Percentiles rank a stretch among this genome's conserved stretches.
phyloP scores from a whole-genome alignment of 2,329 filamentous ascomycete genomes.

The Pseudogymnoascus sp. region DNA sequence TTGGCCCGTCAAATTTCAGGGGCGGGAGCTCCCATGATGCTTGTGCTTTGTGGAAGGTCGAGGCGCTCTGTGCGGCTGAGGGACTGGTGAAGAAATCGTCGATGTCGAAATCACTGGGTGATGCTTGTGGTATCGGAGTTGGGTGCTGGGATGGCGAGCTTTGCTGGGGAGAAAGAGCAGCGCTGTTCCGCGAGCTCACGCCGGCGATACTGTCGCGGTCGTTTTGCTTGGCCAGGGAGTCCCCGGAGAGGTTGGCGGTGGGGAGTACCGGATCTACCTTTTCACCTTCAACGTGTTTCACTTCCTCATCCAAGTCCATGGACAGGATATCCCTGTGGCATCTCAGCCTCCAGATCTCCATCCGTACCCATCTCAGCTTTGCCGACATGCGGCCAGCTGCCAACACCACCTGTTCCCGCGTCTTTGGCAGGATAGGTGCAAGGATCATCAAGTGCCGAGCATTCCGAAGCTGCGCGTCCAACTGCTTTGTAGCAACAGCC shows the following conservation, averaged over 20 bases:
- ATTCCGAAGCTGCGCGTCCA: conserved; percentile 79
- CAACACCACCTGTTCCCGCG: conserved; percentile 75
- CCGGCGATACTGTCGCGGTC: conserved; percentile 15
- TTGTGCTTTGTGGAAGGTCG: conserved; percentile 33
- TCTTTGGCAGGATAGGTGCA: conserved; percentile 84
- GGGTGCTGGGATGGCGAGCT: conserved; percentile 31
- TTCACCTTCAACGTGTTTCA: conserved; percentile 12
- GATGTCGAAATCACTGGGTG: conserved; percentile 30
- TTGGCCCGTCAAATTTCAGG: conserved; percentile 30
- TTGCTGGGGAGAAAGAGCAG: conserved; percentile 28
- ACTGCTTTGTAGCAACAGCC: conserved; percentile 59
- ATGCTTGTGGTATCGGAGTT: conserved; percentile 23
- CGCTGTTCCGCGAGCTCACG: conserved; percentile 30
- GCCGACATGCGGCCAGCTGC: conserved; percentile 78
- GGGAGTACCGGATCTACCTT: conserved; percentile 12
- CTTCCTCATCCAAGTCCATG: conserved; percentile 77
- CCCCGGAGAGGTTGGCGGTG: conserved; percentile 9
- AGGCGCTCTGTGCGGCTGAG: conserved; percentile 33
- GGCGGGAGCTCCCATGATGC: conserved; percentile 37
- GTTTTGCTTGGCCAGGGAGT: conserved; percentile 12
- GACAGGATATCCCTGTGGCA: conserved; percentile 84
- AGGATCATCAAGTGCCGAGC: conserved; percentile 82
- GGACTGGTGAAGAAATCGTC: conserved; percentile 43
- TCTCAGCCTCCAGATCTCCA: conserved; percentile 85
- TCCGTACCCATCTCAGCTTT: conserved; percentile 86